Conservation (phyloP, 2,329 filamentous ascomycete genomes). For the Zasmidium cellare region DNA sequence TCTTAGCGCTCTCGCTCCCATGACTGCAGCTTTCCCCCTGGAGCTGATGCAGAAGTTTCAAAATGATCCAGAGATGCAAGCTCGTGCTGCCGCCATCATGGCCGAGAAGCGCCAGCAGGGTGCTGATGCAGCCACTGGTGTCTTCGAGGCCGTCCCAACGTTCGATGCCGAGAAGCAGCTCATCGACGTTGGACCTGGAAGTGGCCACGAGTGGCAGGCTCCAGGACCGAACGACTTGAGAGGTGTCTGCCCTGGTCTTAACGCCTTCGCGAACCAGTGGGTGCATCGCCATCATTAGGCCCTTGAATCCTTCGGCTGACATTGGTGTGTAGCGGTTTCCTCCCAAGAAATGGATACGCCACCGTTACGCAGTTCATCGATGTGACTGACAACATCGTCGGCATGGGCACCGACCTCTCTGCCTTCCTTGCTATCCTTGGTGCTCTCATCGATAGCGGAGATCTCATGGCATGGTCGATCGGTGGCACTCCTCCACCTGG, state of each 20-base stretch:
- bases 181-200: slow-evolving; percentile 25
- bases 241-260: slow-evolving; percentile 36
- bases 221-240: slow-evolving; percentile 31
- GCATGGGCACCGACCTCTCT: slow-evolving; percentile 35
- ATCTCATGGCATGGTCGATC: slow-evolving; percentile 16
- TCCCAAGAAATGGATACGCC: slow-evolving; percentile 31
- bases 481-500: slow-evolving; percentile 18
- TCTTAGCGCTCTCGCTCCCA: slow-evolving; percentile 11
- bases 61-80: slow-evolving; percentile 17
- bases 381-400: slow-evolving; percentile 30
- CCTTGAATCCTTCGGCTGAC: no score
- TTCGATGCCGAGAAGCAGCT: slow-evolving; percentile 33
- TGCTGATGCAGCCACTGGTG: slow-evolving; percentile 21
- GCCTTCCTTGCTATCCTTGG: slow-evolving; percentile 19
- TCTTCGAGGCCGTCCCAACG: slow-evolving; percentile 28
- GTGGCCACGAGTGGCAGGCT: slow-evolving; percentile 30
- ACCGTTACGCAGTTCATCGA: slow-evolving; percentile 32
- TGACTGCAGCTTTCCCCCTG: slow-evolving; percentile 17
- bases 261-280: slow-evolving; percentile 24
- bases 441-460: slow-evolving; percentile 16
- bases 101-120: slow-evolving; percentile 23
- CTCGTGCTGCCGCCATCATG: slow-evolving; percentile 11
- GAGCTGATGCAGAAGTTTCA: slow-evolving; percentile 12
- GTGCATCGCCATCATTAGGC: not conserved
- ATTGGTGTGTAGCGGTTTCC: slow-evolving; percentile 18